Evolutionary conservation across 352 stramenopile genomes (phyloP).

Genomic region (Halophytophthora batemanensis): DNA sequence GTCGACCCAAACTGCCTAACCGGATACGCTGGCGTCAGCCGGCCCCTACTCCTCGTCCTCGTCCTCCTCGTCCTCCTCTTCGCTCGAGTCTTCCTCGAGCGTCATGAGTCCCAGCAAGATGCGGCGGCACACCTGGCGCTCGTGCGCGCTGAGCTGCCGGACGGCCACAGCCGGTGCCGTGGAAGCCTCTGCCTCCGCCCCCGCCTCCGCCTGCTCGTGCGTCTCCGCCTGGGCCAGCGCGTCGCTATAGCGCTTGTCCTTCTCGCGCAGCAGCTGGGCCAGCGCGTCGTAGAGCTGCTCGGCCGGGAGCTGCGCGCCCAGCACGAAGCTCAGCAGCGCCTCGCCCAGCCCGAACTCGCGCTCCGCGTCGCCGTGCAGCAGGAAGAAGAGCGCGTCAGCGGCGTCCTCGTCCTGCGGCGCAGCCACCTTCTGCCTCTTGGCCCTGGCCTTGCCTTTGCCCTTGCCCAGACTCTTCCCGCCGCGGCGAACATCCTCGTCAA

Average conservation of each 20-base stretch:
- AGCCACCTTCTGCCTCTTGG: conserved; percentile 51
- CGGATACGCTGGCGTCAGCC: neutral
- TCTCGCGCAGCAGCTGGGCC: conserved; percentile 50
- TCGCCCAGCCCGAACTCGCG: conserved; percentile 63
- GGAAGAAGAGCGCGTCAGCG: conserved; percentile 41
- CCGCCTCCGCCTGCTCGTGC: conserved; percentile 14
- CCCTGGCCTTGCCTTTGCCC: conserved; percentile 18
- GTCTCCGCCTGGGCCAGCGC: conserved; percentile 24
- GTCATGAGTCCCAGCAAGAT: conserved; percentile 61
- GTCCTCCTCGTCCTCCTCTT: conserved; percentile 28
- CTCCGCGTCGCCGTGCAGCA: conserved; percentile 42
- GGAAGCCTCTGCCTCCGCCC: conserved; percentile 4
- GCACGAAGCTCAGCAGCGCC: conserved; percentile 61
- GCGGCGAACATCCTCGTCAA: conserved; percentile 3
- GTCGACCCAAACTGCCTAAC: neutral
- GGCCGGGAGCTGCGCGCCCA: conserved; percentile 43
- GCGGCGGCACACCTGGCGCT: conserved; percentile 56
- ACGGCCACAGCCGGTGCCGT: conserved; percentile 17
- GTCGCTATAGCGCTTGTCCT: conserved; percentile 65
- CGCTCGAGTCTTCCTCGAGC: conserved; percentile 55
- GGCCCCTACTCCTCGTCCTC: conserved; percentile 3
- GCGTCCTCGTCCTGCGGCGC: conserved; percentile 12
- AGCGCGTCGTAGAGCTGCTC: conserved; percentile 68
- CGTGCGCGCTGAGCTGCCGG: conserved; percentile 34
- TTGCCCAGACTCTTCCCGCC: conserved; percentile 19